Conservation (phyloP, 2,329 filamentous ascomycete genomes). For the Penicillium digitatum region DNA sequence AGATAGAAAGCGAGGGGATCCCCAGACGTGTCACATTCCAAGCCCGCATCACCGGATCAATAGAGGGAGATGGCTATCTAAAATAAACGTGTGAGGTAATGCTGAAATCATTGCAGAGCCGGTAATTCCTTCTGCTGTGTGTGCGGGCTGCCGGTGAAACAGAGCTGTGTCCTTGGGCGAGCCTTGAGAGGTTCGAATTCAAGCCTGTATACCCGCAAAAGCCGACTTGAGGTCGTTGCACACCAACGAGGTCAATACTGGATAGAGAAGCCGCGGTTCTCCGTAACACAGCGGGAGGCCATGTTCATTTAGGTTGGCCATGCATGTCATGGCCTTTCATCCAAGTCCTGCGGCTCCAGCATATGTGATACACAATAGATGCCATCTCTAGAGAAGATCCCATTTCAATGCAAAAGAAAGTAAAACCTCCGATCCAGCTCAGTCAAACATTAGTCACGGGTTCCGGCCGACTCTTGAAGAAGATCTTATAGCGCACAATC, state of each 20-base stretch:
- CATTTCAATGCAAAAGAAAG: neutral
- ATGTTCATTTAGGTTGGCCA: neutral
- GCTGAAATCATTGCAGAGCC: constrained; percentile 6
- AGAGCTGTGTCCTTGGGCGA: neutral
- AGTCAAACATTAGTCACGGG: constrained; percentile 58
- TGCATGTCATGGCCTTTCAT: neutral
- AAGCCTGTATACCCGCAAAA: neutral
- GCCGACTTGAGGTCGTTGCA: neutral
- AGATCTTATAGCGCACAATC: constrained; percentile 78
- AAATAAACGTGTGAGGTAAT: constrained; percentile 7
- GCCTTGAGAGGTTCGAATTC: neutral
- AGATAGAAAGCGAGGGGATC: neutral
- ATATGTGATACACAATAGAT: neutral
- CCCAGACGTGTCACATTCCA: constrained; percentile 6
- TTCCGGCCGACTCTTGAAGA: constrained; percentile 81
- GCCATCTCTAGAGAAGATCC: neutral
- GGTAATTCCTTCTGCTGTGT: neutral
- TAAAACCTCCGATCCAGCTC: neutral
- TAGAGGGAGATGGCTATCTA: neutral
- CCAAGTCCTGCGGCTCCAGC: neutral
- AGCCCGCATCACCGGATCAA: neutral
- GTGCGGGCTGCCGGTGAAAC: neutral
- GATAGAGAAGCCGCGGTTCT: neutral
- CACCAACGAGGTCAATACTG: neutral
- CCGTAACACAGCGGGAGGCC: neutral